Base-by-base conservation (phyloP, 1,284 basidiomycete genomes). In the Ganoderma resinaceum region DNA sequence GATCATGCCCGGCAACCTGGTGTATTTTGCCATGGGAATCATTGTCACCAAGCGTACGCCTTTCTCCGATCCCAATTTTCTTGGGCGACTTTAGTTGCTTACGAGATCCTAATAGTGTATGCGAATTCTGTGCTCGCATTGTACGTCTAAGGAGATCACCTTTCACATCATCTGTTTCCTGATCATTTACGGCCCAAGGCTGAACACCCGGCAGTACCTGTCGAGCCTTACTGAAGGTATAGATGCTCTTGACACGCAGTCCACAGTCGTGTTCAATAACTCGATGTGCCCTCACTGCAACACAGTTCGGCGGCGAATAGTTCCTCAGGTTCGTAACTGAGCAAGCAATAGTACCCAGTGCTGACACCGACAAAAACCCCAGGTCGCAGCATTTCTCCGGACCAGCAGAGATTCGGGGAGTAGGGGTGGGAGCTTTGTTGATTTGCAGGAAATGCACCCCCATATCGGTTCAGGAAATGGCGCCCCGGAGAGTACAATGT, bases 61-160 rank as follows among this genome's bases (percentile, higher is more conserved):
- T 23, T 23, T 49, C n/a, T 49, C n/a, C 11, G 23, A 2, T 53
- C 52, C 12, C 4, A 31, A 53, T 14, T 16, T 16, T 18, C 12
- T 11, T 18, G 16, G 49, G 18, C 29, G 18, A 46, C 12, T 9
- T 18, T 3, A 6, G 3, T 49, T 49, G 8, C 46, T 49, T 23
- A 29, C 59, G n/a, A 0, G 26, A 5, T 33, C 55, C 6, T 18
- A n/a, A 23, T 26, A 62, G 61, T 23, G 26, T 62, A 62, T n/a
- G 42, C 37, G 26, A 49, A 46, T 14, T 62, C 61, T 20, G 37
- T 62, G 5, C 43, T 62, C 7, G 61, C 61, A 43, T 49, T 23
- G 46, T 52, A 52, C 46, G 46, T 26, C 46, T 52, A 1, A n/a
- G n/a, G n/a, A n/a, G n/a, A 3, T 49, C 11, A 9, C 14, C 12